Base-by-base conservation (phyloP, 1,284 basidiomycete genomes). In the Psilocybe mexicana region DNA sequence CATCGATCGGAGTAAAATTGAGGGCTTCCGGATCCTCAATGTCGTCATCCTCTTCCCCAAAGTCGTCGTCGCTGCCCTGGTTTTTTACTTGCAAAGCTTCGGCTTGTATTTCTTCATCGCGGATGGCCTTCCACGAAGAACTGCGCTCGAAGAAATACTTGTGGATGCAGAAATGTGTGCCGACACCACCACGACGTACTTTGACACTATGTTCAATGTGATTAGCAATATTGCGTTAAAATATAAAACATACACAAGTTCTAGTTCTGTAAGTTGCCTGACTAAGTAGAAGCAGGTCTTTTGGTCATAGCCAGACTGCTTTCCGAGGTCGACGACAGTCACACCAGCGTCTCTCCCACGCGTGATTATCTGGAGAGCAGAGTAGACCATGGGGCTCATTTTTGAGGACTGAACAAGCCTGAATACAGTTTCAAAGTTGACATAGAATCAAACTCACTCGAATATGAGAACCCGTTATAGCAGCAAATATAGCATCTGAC, bases 251-350 rank as follows among this genome's bases (percentile, higher is more conserved):
- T 77, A 93, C 91, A 93, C 81, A 35, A 92, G 76, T 61, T 85
- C 84, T 53, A 94, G 76, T 45, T 88, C 84, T 2, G 85, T 76
- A 6, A 94, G 76, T 63, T 91, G 86, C 63, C 86, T 84, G 58
- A 93, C 83, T 59, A 93, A 82, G 73, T 94, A 94, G 69, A 93
- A 93, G 64, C 92, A 91, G 0, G 92, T 90, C 72, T 94, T 95
- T 67, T 93, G 91, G 68, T 95, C 93, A 66, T 94, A 93, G 46
- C 84, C 84, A n/a, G 92, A 88, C 63, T 83, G 79, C 63, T 84
- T 83, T 40, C 92, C 91, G 10, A 96, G 78, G 42, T 90, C 83
- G 10, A 93, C 82, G 46, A 91, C 88, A 12, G 90, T 89, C 2
- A 92, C 80, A 6, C 94, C 94, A 14, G 80, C 74, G 60, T 91